Evolutionary conservation across 371 early-diverging fungal species (phyloP).

Genomic region (Ecytonucleospora hepatopenaei): DNA sequence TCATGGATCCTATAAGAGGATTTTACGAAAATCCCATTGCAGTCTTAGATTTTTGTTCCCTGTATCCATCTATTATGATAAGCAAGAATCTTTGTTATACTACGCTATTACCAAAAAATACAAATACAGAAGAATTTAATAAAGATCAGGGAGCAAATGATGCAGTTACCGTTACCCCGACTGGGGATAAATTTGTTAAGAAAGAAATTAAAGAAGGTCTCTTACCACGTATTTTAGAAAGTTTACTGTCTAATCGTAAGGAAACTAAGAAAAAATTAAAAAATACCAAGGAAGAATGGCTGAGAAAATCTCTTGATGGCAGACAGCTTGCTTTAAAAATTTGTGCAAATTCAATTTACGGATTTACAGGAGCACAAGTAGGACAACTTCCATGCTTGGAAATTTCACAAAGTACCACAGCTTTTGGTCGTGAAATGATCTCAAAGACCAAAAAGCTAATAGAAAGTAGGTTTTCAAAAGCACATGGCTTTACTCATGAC

Average conservation of each 20-base stretch:
- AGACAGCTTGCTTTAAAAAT: slow-evolving; percentile 92
- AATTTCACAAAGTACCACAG: slow-evolving; percentile 91
- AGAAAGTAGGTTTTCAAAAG: slow-evolving; percentile 68
- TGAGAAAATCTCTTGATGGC: slow-evolving; percentile 79
- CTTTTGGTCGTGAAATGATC: slow-evolving; percentile 95
- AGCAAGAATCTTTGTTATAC: slow-evolving; percentile 97
- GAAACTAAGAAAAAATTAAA: slow-evolving; percentile 79
- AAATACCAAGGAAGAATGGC: slow-evolving; percentile 68
- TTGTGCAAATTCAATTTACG: slow-evolving; percentile 96
- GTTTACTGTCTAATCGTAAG: slow-evolving; percentile 83
- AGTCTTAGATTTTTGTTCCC: slow-evolving; percentile 91
- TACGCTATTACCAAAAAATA: slow-evolving; percentile 66
- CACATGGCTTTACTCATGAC: slow-evolving; percentile 73
- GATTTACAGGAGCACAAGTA: slow-evolving; percentile 91
- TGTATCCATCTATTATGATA: slow-evolving; percentile 99
- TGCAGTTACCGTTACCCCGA: slow-evolving; percentile 47
- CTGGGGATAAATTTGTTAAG: slow-evolving; percentile 69
- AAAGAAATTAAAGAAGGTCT: slow-evolving; percentile 68
- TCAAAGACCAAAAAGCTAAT: slow-evolving; percentile 73
- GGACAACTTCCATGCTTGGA: slow-evolving; percentile 91
- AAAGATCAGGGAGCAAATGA: slow-evolving; percentile 1
- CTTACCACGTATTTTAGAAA: slow-evolving; percentile 77
- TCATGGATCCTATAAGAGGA: slow-evolving; percentile 89
- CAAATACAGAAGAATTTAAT: slow-evolving; percentile 59
- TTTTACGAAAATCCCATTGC: slow-evolving; percentile 88